phyloP scores from a whole-genome alignment of 306 rosid genomes.

The Prunus dulcis region DNA sequence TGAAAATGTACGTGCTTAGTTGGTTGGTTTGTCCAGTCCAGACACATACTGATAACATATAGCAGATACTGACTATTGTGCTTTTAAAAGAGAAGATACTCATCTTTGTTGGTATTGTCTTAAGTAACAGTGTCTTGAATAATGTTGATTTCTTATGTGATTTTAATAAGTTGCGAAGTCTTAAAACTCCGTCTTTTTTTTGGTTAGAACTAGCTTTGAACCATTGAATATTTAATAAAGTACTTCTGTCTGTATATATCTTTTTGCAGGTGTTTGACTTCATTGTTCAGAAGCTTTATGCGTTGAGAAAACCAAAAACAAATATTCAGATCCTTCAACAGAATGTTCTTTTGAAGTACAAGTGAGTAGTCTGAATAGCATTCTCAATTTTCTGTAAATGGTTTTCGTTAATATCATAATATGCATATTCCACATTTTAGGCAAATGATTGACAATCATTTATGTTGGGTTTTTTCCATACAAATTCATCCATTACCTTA shows the following conservation, averaged over 20 bases:
- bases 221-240: no score
- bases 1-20: background rate
- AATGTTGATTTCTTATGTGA: no score
- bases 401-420: background rate
- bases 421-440: background rate
- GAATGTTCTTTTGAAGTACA: constrained; percentile 91
- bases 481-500: background rate
- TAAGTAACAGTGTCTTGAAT: no score
- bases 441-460: background rate
- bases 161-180: no score
- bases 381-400: background rate
- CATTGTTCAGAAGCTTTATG: constrained; percentile 93
- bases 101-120: background rate
- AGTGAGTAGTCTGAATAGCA: constrained; percentile 50
- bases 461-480: no score
- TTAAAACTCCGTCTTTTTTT: no score
- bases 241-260: constrained; percentile 14
- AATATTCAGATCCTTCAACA: constrained; percentile 99
- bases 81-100: background rate
- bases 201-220: no score
- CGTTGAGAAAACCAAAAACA: constrained; percentile 94
- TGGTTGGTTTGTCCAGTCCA: background rate
- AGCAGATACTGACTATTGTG: background rate
- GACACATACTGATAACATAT: background rate
- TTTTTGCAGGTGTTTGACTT: constrained; percentile 82